Evolutionary conservation across 2,329 filamentous ascomycete species (phyloP).

Genomic region (Madurella fahalii): DNA sequence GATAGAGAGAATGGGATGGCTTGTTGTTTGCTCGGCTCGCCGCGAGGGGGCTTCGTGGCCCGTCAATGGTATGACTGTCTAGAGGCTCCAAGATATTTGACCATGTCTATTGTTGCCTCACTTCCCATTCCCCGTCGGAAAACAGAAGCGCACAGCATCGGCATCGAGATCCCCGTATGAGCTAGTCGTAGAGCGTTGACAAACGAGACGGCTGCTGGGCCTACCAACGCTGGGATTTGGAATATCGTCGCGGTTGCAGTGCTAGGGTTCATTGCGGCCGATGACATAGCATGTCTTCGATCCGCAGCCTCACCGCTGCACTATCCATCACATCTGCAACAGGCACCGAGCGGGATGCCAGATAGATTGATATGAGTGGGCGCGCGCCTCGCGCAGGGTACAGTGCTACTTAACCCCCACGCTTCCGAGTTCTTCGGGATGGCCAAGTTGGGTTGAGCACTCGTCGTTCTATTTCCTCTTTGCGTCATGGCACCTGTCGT

Average conservation of each 20-base stretch:
- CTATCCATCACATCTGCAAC: constrained; percentile 11
- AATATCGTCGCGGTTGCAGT: constrained; percentile 10
- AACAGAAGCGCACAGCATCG: no score
- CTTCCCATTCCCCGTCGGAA: neutral
- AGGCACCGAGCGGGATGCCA: constrained; percentile 11
- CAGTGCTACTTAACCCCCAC: constrained; percentile 5
- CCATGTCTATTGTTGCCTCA: neutral
- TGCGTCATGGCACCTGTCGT: neutral
- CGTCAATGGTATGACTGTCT: neutral
- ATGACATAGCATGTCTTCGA: constrained; percentile 24
- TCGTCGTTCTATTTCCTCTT: neutral
- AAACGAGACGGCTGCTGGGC: no score
- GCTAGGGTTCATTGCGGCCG: constrained; percentile 21
- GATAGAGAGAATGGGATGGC: neutral
- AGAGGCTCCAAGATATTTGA: neutral
- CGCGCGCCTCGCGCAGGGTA: constrained; percentile 3
- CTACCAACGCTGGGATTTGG: neutral
- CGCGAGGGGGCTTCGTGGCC: neutral
- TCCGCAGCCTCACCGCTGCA: constrained; percentile 16
- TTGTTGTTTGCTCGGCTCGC: neutral
- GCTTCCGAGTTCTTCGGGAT: neutral
- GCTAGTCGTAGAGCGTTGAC: no score
- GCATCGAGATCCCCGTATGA: no score
- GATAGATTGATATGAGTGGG: constrained; percentile 13
- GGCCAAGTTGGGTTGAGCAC: neutral